Percentiles rank a stretch among this genome's conserved stretches.
Evolutionary conservation across 192 early-diverging fungal species (phyloP).

Genomic region (Haplosporangium gracile): DNA sequence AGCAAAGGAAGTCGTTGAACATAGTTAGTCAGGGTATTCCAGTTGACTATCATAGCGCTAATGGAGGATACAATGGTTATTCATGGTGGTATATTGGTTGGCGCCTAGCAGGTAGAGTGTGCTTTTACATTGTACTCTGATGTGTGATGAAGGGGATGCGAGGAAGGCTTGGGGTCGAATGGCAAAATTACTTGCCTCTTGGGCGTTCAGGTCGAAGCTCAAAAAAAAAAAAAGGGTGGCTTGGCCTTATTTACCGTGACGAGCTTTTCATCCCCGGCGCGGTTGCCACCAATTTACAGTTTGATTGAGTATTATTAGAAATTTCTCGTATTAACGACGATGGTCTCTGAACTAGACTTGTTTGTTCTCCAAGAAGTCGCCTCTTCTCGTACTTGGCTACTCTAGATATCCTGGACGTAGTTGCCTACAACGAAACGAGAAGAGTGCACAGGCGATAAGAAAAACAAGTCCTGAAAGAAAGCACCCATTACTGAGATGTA

Average conservation of each 20-base stretch:
- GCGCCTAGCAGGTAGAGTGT: background rate
- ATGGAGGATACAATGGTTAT: background rate
- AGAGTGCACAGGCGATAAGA: background rate
- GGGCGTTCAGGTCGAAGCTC: background rate
- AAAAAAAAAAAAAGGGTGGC: conserved; percentile 5
- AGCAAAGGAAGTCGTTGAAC: background rate
- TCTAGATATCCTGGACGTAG: conserved; percentile 38
- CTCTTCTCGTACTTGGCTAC: background rate
- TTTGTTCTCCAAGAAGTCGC: background rate
- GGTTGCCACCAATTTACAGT: background rate
- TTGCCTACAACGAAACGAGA: conserved; percentile 15
- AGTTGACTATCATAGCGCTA: background rate
- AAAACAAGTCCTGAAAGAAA: background rate
- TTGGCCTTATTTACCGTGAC: background rate
- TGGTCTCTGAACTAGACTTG: background rate
- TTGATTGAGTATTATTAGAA: background rate
- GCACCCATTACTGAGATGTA: background rate
- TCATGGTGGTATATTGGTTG: background rate
- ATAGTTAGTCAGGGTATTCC: background rate
- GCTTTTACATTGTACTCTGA: background rate
- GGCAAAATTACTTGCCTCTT: background rate
- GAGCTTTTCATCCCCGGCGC: background rate
- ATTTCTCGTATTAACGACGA: background rate
- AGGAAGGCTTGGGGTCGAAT: background rate
- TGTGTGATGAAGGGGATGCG: background rate